Base-by-base conservation (phyloP, 805 yeast species). In the Wickerhamiella qilinensis region DNA sequence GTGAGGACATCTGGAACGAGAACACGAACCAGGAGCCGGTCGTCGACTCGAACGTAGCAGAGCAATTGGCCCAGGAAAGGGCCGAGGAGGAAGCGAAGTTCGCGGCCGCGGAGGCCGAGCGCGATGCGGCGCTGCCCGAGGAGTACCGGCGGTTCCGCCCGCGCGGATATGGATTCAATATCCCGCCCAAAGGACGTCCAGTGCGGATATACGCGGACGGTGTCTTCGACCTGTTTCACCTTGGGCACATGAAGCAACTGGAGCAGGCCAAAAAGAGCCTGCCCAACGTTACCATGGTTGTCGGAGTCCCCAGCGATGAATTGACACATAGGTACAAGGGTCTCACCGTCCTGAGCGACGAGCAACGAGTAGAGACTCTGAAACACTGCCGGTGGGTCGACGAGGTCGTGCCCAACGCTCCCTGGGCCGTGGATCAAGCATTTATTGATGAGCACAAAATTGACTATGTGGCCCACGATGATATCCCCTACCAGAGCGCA, bases 401-500 rank as follows among this genome's bases (percentile, higher is more conserved):
- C 57, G 97, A 91, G 57, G 97, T 91, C 21, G 68, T 91, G 39
- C 85, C 88, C 21, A 66, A 82, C 56, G 94, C 96, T 2, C 98
- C 98, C 12, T 91, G 98, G 98, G 72, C 80, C 49, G 85, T 91
- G 20, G 79, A 85, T 2, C 73, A 84, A 39, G 84, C 78, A 33
- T 91, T 91, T 51, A 60, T 91, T 47, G 64, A 64, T 35, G 60
- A 78, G 49, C 94, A 91, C 59, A 64, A 75, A 39, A 84, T 91
- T 48, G 98, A 91, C 58, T 91, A 84, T 52, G 95, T 88, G 43
- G 98, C 98, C 2, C 98, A 91, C 59, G 98, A 91, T 62, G 97
- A 91, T 58, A 64, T 84, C 45, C 98, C 98, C 1, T 91, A 91
- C 55, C 94, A 82, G 1, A 75, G 88, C 19, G 75, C 74, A n/a